Conservation (phyloP, 2,329 filamentous ascomycete genomes). For the Metarhizium brunneum region DNA sequence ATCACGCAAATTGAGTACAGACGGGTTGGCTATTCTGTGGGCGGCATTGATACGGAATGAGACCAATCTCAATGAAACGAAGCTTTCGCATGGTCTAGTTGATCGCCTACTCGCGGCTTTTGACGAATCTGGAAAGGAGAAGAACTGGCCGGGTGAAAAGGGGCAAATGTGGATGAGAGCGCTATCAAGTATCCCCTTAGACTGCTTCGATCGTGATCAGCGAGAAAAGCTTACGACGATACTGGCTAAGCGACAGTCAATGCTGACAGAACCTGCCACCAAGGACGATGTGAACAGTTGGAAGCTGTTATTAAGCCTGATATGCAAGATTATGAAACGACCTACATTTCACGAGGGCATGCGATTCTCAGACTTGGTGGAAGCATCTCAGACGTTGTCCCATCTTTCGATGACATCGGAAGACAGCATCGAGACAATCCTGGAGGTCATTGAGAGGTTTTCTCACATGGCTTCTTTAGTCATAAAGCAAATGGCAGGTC, state of each 20-base stretch:
- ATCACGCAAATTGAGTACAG: constrained; percentile 8
- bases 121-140: constrained; percentile 18
- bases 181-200: constrained; percentile 25
- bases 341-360: constrained; percentile 42
- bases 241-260: constrained; percentile 18
- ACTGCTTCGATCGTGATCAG: constrained; percentile 31
- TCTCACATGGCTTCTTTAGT: constrained; percentile 21
- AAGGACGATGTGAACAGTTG: constrained; percentile 20
- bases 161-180: constrained; percentile 21
- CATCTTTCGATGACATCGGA: constrained; percentile 14
- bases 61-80: constrained; percentile 24
- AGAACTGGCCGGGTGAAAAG: constrained; percentile 20
- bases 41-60: constrained; percentile 26
- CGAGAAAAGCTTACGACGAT: constrained; percentile 33
- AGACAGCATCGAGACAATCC: constrained; percentile 14
- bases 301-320: constrained; percentile 33
- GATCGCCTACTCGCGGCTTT: constrained; percentile 22
- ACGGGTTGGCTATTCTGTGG: constrained; percentile 18
- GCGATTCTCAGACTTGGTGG: constrained; percentile 27
- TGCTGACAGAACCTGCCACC: constrained; percentile 16
- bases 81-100: constrained; percentile 22
- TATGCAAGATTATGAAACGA: constrained; percentile 39
- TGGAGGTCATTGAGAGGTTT: constrained; percentile 25
- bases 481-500: constrained; percentile 34
- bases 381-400: constrained; percentile 24